Evolutionary conservation across 2,329 filamentous ascomycete genomes (phyloP).

Genomic region (Aspergillus pseudoterreus): DNA sequence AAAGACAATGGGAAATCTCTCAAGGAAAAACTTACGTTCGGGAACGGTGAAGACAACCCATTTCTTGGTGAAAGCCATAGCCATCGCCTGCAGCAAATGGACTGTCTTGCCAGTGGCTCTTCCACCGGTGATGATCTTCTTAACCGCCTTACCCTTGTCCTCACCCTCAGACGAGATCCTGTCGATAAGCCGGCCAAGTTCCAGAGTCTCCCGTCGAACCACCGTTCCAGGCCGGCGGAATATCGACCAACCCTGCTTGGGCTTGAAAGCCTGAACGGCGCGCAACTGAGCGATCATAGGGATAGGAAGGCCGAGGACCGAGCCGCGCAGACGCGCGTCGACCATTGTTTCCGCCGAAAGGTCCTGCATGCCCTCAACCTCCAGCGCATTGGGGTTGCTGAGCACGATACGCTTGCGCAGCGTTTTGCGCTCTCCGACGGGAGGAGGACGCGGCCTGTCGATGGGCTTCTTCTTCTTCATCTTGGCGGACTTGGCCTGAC

Average conservation of each 20-base stretch:
- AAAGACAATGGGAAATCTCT: not conserved
- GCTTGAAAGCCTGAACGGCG: constrained; percentile 85
- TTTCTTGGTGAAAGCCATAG: constrained; percentile 73
- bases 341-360: constrained; percentile 56
- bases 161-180: constrained; percentile 44
- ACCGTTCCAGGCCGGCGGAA: constrained; percentile 79
- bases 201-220: constrained; percentile 72
- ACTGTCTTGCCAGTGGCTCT: constrained; percentile 82
- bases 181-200: constrained; percentile 63
- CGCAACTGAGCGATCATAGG: constrained; percentile 74
- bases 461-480: constrained; percentile 43
- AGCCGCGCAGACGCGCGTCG: constrained; percentile 56
- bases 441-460: constrained; percentile 56
- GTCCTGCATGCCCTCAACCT: constrained; percentile 65
- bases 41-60: constrained; percentile 90
- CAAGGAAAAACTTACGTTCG: constrained; percentile 61
- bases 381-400: constrained; percentile 88
- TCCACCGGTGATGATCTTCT: constrained; percentile 69
- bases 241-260: constrained; percentile 79
- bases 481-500: constrained; percentile 37
- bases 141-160: constrained; percentile 36
- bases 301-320: constrained; percentile 66
- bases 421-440: constrained; percentile 78
- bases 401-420: constrained; percentile 84
- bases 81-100: constrained; percentile 76